A percentile compares a stretch with the other conserved stretches of the same genome.
Conservation (phyloP, 495 filamentous ascomycete species). For the Parathielavia hyrcaniae region DNA sequence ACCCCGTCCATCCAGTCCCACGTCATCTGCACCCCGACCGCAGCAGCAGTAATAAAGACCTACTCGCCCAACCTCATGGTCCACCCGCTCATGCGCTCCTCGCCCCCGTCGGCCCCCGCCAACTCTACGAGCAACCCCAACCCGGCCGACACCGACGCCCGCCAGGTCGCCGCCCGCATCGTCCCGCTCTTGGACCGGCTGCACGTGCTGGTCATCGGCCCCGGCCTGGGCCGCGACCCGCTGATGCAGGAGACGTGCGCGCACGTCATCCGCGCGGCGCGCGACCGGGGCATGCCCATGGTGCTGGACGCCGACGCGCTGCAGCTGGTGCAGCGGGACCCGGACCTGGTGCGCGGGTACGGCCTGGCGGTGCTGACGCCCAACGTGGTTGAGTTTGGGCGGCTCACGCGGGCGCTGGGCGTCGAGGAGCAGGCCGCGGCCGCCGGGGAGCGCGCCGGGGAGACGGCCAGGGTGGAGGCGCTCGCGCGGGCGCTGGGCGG, state of each 20-base stretch:
- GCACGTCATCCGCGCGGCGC: conserved; percentile 71
- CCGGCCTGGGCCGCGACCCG: conserved; percentile 81
- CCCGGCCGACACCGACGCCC: conserved; percentile 44
- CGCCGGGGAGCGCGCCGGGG: conserved; percentile 5
- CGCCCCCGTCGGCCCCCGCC: conserved; percentile 33
- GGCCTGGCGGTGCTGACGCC: conserved; percentile 84
- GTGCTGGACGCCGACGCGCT: conserved; percentile 92
- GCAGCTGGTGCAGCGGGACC: conserved; percentile 64
- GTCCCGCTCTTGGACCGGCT: conserved; percentile 76
- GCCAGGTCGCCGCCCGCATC: conserved; percentile 60
- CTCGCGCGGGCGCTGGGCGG: conserved; percentile 75
- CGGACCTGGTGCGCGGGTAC: conserved; percentile 73
- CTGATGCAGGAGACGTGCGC: conserved; percentile 85
- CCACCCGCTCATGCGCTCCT: conserved; percentile 87
- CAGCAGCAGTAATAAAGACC: conserved; percentile 85
- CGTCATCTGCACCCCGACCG: conserved; percentile 88
- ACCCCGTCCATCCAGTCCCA: conserved; percentile 60
- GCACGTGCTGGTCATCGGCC: conserved; percentile 90
- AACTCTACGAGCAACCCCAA: not conserved
- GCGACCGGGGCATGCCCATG: conserved; percentile 65
- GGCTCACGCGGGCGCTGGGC: conserved; percentile 59
- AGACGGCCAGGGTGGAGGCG: conserved; percentile 58
- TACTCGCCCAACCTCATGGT: conserved; percentile 99
- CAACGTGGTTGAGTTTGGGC: conserved; percentile 86
- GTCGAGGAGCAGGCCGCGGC: conserved; percentile 48